Base-by-base conservation (phyloP, 257 asterid genomes). In the Salvia rosmarinus region DNA sequence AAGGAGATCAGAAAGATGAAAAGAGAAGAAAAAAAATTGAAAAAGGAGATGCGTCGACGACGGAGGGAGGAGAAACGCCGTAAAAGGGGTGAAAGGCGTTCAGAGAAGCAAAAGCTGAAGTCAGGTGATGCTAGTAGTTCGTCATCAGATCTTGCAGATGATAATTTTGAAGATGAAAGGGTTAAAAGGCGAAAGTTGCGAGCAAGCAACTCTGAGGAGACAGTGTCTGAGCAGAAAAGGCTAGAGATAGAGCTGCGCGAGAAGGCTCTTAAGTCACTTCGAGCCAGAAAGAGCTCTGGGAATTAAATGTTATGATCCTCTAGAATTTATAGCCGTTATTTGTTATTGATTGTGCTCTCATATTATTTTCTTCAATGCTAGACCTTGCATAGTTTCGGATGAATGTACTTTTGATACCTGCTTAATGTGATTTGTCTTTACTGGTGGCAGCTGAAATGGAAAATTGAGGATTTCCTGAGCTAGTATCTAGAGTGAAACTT, bases 191-290 rank as follows among this genome's bases (percentile, higher is more conserved):
- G 61, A 44, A 81, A 73, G 19, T 73, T 74, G 10, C 81, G 70
- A 34, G 65, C 70, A 32, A 75, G 77, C 70, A 77, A 83, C 72
- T 32, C 51, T 59, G 79, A 83, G 65, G 90, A 86, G 52, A 66
- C 85, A 4, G 85, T 77, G 56, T 80, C 90, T 66, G 88, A 86
- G 67, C 91, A 85, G 88, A 88, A 89, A 82, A 87, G 61, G 88
- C 95, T 91, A 61, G 99, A 95, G 89, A 91, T 87, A 65, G 94
- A 88, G 85, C 88, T 95, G 78, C 87, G 99, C 73, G 98, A 95
- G 83, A 95, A 86, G 88, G 98, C 99, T 75, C 92, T 95, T 43
- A 90, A 95, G 84, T 84, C 92, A 12, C 97, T 91, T 76, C 87
- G 91, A 80, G 98, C 99, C 78, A 91, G 83, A 81, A 90, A 87